Conservation (phyloP, 192 early-diverging fungal species). For the Backusella liffmaniae region DNA sequence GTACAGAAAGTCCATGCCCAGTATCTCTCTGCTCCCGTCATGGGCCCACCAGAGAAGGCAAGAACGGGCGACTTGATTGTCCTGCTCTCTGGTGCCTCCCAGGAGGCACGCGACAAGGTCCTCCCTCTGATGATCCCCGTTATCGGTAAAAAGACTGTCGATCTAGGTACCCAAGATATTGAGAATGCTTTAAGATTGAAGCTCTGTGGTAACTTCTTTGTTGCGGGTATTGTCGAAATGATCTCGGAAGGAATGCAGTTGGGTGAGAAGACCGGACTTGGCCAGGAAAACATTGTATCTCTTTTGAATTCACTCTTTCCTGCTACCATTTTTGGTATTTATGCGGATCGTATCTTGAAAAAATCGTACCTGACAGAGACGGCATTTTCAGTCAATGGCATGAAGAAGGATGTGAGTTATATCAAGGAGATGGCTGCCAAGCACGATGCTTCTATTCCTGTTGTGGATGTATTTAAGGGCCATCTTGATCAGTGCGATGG, state of each 20-base stretch:
- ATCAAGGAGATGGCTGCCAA: conserved; percentile 39
- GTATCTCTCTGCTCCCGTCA: conserved; percentile 25
- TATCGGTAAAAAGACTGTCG: conserved; percentile 46
- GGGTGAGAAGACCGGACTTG: conserved; percentile 49
- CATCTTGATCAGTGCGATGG: conserved; percentile 11
- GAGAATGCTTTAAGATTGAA: conserved; percentile 53
- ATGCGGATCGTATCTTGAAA: conserved; percentile 45
- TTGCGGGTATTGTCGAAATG: conserved; percentile 53
- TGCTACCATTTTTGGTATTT: conserved; percentile 39
- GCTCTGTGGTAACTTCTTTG: conserved; percentile 67
- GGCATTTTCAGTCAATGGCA: conserved; percentile 39
- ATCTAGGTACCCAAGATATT: conserved; percentile 41
- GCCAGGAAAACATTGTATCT: conserved; percentile 47
- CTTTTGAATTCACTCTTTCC: conserved; percentile 55
- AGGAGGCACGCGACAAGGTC: conserved; percentile 33
- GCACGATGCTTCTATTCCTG: conserved; percentile 31
- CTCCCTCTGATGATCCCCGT: conserved; percentile 40
- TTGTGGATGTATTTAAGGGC: conserved; percentile 25
- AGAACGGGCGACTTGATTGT: conserved; percentile 48
- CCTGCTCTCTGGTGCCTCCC: conserved; percentile 47
- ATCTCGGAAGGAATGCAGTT: conserved; percentile 63
- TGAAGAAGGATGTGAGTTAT: conserved; percentile 47
- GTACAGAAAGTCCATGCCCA: conserved; percentile 14
- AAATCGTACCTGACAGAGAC: conserved; percentile 33
- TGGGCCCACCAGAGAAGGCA: conserved; percentile 43